phyloP scores from a whole-genome alignment of 208 protist genomes.

The Acanthamoeba castellanii region DNA sequence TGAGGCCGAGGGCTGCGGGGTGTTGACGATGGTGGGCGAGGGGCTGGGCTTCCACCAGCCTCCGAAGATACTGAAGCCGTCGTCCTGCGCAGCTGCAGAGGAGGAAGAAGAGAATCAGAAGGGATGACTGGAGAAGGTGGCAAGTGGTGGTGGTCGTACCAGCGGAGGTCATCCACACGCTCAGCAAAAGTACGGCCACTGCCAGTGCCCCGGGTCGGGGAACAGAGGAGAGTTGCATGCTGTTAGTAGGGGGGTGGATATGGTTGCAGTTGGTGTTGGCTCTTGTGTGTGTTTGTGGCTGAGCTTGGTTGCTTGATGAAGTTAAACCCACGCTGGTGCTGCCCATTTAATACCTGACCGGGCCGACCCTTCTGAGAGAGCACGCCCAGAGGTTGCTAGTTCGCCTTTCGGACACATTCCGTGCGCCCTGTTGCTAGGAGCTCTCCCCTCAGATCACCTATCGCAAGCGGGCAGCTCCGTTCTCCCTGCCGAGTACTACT shows the following conservation, averaged over 20 bases:
- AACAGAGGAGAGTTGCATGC: background rate
- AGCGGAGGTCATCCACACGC: background rate
- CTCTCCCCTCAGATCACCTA: background rate
- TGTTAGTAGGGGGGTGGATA: background rate
- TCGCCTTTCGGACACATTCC: background rate
- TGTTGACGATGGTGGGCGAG: no score
- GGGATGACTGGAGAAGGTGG: background rate
- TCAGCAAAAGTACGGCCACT: background rate
- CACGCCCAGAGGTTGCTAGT: background rate
- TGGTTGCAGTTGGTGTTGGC: background rate
- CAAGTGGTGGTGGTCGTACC: background rate
- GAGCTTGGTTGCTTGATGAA: background rate
- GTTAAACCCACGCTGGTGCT: background rate
- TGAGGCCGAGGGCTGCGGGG: no score
- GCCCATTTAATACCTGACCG: background rate
- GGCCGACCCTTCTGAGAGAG: background rate
- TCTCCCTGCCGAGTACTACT: no score
- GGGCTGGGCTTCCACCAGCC: no score
- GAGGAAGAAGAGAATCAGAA: background rate
- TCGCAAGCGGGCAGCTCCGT: no score
- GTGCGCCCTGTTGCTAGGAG: background rate
- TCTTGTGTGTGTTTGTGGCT: background rate
- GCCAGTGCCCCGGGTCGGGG: background rate
- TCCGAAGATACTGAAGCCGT: no score
- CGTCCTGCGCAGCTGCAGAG: no score